Base-by-base conservation (phyloP, 2,329 filamentous ascomycete species). In the Gnomoniopsis smithogilvyi region DNA sequence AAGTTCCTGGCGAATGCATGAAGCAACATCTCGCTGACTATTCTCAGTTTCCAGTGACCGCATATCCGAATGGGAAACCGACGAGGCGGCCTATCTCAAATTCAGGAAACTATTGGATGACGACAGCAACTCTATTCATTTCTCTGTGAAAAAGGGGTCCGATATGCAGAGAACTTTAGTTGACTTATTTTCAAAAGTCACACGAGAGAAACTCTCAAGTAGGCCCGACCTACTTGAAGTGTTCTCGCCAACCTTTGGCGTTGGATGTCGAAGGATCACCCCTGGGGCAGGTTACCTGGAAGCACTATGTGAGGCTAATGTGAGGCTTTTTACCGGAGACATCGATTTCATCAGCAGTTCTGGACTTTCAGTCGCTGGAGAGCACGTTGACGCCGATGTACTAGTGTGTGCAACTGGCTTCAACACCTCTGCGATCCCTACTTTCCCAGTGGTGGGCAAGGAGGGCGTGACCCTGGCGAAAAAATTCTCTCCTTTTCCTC, bases 261-360 rank as follows among this genome's bases (percentile, higher is more conserved):
- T 76, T 6, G 79, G 80, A 14, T 78, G 70, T 67, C 71, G 70
- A 54, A 73, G 74, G 0, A 71, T 77, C 41, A 74, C 76, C 0
- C 77, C 76, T 0, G 76, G 75, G 1, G 70, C 73, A 50, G 74
- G 75, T 6, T 78, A 76, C 64, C 67, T 78, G 41, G 75, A 78
- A 58, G 71, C 73, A 11, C 67, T 81, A 43, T 69, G 69, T 3
- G 63, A 75, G 54, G 68, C 72, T 12, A 81, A 83, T 50, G 76
- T 81, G 4, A 59, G 61, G 10, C 59, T 69, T 8, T 55, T 66
- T 24, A 67, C 57, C 21, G 58, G 59, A 8, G 56, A 56, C 47
- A 67, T 72, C 19, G 58, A 54, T 3, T 56, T 62, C 11, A 62
- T 73, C 43, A 73, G 67, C 3, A 60, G 66, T 33, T 67, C 64